Percentiles rank a stretch among this genome's conserved stretches.
These are phyloP conservation scores for Berkeleyomyces basicola DNA, from an alignment of 2,329 filamentous ascomycete genomes.

Conservation along the genomic window DNA sequence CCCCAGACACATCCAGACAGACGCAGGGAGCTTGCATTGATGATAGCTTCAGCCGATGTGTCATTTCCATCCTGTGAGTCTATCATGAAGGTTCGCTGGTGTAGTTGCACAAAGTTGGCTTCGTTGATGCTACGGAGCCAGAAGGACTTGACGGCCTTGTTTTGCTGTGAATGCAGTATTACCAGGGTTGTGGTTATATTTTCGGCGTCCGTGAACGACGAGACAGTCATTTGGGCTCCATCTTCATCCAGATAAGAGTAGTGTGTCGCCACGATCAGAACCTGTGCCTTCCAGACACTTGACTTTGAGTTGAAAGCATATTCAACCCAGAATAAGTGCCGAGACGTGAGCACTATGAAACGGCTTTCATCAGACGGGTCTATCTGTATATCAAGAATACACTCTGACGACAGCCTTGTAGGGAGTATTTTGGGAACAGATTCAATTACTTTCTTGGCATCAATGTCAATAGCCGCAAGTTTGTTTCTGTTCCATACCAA, in stretches of 20 bases:
- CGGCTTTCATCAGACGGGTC: constrained; percentile 7
- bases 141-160: constrained; percentile 1
- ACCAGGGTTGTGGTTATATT: neutral
- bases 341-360: constrained; percentile 12
- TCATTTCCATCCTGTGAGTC: neutral
- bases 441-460: neutral
- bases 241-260: constrained; percentile 1
- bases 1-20: constrained; percentile 6
- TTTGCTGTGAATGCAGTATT: neutral
- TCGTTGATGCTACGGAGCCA: constrained; percentile 4
- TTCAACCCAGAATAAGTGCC: constrained; percentile 10
- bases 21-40: neutral
- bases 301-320: neutral
- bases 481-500: constrained; percentile 12
- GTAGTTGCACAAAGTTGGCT: neutral
- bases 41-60: neutral
- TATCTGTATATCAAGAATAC: constrained; percentile 7
- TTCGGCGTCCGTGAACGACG: neutral
- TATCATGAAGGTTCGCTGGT: neutral
- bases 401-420: constrained; percentile 7
- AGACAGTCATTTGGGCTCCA: constrained; percentile 2
- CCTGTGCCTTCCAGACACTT: neutral
- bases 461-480: constrained; percentile 5
- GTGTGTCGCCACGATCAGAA: neutral
- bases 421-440: constrained; percentile 4